Percentiles rank a stretch among this genome's conserved stretches.
Evolutionary conservation across 176 grass and related monocot genomes (phyloP).

Genomic region (Alloteropsis semialata): DNA sequence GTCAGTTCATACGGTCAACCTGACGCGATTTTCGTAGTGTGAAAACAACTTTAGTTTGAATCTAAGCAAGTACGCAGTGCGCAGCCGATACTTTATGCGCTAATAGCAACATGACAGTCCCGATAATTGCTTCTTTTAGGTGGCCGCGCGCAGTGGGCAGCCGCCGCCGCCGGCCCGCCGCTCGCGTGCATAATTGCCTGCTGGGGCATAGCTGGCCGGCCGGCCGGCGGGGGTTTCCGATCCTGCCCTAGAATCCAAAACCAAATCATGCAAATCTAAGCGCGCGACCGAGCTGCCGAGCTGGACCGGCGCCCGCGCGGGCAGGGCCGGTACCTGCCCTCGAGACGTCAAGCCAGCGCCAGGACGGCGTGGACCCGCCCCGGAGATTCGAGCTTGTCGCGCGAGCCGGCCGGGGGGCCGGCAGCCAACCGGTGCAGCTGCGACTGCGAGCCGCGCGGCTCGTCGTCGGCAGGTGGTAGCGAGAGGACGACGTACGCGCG

Average conservation of each 20-base stretch:
- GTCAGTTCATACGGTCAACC: conserved; percentile 10
- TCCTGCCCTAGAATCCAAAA: conserved; percentile 6
- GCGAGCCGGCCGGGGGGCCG: not conserved
- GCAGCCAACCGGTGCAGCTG: not conserved
- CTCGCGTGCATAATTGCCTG: conserved; percentile 28
- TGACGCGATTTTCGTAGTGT: not conserved
- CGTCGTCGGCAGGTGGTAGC: not conserved
- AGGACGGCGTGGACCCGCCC: not conserved
- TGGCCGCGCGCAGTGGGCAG: not conserved
- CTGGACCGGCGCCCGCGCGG: not conserved
- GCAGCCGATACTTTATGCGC: not conserved
- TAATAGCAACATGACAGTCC: not conserved
- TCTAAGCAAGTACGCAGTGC: not conserved
- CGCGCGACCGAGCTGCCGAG: not conserved
- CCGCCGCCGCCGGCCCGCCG: conserved; percentile 17
- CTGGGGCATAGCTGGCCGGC: conserved; percentile 17
- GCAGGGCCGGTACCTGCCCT: not conserved
- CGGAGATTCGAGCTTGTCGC: conserved; percentile 5
- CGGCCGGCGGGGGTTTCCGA: not conserved
- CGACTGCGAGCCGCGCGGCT: not conserved
- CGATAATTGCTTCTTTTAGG: conserved; percentile 49
- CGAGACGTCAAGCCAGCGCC: not conserved
- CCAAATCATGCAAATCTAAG: conserved; percentile 36
- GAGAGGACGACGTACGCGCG: not conserved
- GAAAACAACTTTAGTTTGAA: conserved; percentile 15